Percentiles rank a stretch among this genome's conserved stretches.
phyloP scores from a whole-genome alignment of 164 flowering plant genomes.

The Magnolia officinalis region DNA sequence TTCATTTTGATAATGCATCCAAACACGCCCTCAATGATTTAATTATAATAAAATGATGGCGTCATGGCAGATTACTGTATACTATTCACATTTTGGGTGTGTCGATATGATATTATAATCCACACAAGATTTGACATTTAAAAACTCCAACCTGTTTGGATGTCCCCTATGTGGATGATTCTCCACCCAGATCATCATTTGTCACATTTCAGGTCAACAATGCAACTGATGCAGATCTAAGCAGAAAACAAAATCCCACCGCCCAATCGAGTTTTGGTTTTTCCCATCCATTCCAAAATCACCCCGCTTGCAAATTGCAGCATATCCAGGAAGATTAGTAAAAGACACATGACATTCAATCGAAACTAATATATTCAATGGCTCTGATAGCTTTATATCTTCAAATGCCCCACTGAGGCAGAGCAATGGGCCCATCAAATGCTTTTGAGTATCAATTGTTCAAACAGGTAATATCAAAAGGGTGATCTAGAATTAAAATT shows the following conservation, averaged over 20 bases:
- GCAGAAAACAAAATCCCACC: not conserved
- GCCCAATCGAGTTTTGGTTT: too few species aligned
- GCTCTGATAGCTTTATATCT: too few species aligned
- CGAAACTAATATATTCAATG: too few species aligned
- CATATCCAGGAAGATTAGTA: not conserved
- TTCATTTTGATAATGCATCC: not conserved
- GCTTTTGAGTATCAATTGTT: too few species aligned
- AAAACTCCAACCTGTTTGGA: not conserved
- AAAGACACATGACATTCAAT: not conserved
- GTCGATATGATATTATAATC: too few species aligned
- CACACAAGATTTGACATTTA: not conserved
- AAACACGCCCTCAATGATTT: not conserved
- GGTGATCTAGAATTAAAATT: too few species aligned
- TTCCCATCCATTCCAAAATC: not conserved
- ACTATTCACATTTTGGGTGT: not conserved
- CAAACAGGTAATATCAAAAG: too few species aligned
- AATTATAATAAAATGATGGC: not conserved
- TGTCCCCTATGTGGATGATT: not conserved
- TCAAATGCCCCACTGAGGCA: too few species aligned
- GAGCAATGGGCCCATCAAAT: too few species aligned
- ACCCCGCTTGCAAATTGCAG: not conserved
- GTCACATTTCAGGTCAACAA: not conserved
- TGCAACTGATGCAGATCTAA: not conserved
- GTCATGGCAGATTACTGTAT: not conserved
- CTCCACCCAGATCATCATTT: not conserved